A percentile compares a stretch with the other conserved stretches of the same genome.
phyloP scores from a whole-genome alignment of 1,139 yeast genomes.

The Suhomyces atakaporum region DNA sequence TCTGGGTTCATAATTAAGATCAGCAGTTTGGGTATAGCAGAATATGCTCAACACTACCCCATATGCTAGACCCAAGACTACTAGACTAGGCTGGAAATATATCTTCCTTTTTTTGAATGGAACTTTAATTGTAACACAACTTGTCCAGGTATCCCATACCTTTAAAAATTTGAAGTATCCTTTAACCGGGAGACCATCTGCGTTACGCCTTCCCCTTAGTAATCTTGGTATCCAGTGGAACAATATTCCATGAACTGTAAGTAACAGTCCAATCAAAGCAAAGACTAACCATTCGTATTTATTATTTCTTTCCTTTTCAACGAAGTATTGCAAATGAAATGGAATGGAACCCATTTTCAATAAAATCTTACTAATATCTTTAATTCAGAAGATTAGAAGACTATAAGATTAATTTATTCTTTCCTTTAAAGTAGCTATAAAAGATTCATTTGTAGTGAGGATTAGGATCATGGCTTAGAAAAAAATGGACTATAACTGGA shows the following conservation, averaged over 20 bases:
- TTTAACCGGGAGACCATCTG: conserved; percentile 11
- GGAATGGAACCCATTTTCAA: conserved; percentile 21
- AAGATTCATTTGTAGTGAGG: no score
- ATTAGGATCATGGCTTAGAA: no score
- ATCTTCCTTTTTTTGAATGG: conserved; percentile 20
- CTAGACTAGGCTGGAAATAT: conserved; percentile 46
- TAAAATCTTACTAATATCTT: no score
- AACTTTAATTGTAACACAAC: conserved; percentile 24
- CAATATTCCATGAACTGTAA: conserved; percentile 41
- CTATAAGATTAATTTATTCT: no score
- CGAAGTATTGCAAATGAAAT: conserved; percentile 33
- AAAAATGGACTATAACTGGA: no score
- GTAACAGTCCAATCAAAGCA: conserved; percentile 25
- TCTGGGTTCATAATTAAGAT: conserved; percentile 41
- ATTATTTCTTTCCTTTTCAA: conserved; percentile 38
- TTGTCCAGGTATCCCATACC: conserved; percentile 32
- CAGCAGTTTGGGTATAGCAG: conserved; percentile 32
- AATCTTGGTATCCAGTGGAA: conserved; percentile 45
- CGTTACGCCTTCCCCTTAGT: conserved; percentile 18
- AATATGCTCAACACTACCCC: conserved; percentile 32
- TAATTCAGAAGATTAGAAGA: no score
- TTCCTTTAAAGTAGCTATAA: no score
- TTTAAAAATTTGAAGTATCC: conserved; percentile 29
- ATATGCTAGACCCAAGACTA: conserved; percentile 29
- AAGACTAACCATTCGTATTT: conserved; percentile 42